These are phyloP conservation scores for Fraxinus cuspidata DNA, from an alignment of 257 asterid genomes.

Conservation along the genomic window DNA sequence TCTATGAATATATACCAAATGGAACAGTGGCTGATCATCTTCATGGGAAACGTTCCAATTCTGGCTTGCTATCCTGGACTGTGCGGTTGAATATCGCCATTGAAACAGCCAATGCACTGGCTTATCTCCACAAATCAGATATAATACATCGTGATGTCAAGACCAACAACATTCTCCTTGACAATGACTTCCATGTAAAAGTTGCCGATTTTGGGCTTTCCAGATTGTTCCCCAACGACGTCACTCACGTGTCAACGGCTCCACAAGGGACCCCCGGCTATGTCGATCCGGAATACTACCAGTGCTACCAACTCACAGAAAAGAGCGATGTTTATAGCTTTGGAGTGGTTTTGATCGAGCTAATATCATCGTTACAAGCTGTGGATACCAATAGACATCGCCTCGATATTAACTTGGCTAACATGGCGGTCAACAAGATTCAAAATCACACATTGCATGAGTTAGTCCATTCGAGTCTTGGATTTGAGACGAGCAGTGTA, in stretches of 20 bases:
- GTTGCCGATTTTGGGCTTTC: constrained; percentile 94
- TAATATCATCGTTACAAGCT: constrained; percentile 77
- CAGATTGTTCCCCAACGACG: constrained; percentile 67
- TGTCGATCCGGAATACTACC: constrained; percentile 93
- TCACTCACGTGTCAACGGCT: constrained; percentile 90
- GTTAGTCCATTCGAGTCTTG: constrained; percentile 66
- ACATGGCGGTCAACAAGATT: constrained; percentile 85
- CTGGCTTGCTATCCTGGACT: constrained; percentile 84
- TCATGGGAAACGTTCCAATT: constrained; percentile 66
- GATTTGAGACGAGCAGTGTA: constrained; percentile 44
- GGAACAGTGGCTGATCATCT: constrained; percentile 96
- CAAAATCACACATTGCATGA: constrained; percentile 58
- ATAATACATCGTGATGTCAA: constrained; percentile 90
- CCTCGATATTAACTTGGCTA: constrained; percentile 71
- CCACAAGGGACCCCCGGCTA: constrained; percentile 98
- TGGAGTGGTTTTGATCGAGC: constrained; percentile 83
- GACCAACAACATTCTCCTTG: constrained; percentile 82
- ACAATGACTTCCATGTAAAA: constrained; percentile 84
- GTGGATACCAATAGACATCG: constrained; percentile 80
- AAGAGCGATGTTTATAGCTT: constrained; percentile 89
- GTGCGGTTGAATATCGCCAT: constrained; percentile 77
- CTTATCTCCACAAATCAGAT: constrained; percentile 67
- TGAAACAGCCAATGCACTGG: constrained; percentile 76
- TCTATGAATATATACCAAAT: constrained; percentile 73
- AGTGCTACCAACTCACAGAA: constrained; percentile 84